Evolutionary conservation across 352 stramenopile genomes (phyloP), one percentile per base, ranked within the genome.

Genomic region (Pythium folliculosum): DNA sequence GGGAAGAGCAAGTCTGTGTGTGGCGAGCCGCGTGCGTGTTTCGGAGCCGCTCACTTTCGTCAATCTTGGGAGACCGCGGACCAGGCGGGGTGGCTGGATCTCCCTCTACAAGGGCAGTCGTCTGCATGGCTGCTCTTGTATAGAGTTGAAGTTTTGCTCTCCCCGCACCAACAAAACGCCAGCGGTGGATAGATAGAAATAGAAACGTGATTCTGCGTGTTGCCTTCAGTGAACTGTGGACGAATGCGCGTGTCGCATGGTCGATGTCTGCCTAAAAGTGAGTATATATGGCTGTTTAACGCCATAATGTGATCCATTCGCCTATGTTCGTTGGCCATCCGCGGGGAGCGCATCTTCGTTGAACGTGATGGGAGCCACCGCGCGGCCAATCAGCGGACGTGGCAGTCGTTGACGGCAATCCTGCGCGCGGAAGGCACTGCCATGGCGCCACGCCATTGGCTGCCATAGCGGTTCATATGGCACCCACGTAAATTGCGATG

Each of bases 141-240:
- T 6, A 44, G 61, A 69, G 67, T 73, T 73, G 67, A 73, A 73
- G 67, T 63, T 62, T 51, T 52, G 62, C n/a, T 14, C n/a, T 14
- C 10, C 50, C 19, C 9, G 21, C 25, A 35, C 52, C 52, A 40
- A 58, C 16, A 37, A 45, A 58, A 62, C 23, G 38, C 22, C 40
- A 23, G 44, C 0, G 9, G 43, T 44, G 37, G 53, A 50, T 54
- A 47, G 5, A 37, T 69, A 62, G 67, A 63, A 63, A 63, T 65
- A 69, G 67, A 69, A 69, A 67, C 21, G 47, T 30, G 32, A 63
- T 67, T 65, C 58, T 47, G 45, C 58, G n/a, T 65, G 47, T 65
- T 57, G 9, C 12, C 40, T 14, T 14, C 12, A 25, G 55, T 16
- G 62, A 61, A 58, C 56, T 72, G 66, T 72, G 45, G 60, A 67